phyloP scores from a whole-genome alignment of 345 rosid genomes.

The Heritiera littoralis region DNA sequence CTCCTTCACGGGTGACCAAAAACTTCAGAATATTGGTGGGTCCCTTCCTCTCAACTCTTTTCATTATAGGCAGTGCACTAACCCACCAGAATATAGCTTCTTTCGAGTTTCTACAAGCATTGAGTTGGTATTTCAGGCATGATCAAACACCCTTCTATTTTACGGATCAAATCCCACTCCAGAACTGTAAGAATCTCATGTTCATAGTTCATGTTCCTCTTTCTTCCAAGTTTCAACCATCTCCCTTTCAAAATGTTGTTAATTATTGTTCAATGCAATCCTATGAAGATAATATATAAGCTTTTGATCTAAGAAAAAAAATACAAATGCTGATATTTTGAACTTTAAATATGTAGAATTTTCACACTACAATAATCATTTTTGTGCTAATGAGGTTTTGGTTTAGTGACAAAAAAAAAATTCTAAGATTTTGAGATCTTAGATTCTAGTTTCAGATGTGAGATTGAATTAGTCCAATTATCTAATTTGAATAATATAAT shows the following conservation, averaged over 20 bases:
- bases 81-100: background rate
- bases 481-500: no score
- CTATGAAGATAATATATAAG: background rate
- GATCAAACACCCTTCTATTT: background rate
- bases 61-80: background rate
- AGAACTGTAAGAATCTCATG: background rate
- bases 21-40: background rate
- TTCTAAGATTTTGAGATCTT: no score
- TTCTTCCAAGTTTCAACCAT: background rate
- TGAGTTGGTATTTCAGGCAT: background rate
- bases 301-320: no score
- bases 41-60: background rate
- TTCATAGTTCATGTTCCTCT: background rate
- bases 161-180: background rate
- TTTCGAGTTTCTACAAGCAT: background rate
- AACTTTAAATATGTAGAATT: no score
- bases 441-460: no score
- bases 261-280: background rate
- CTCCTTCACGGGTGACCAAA: conserved; percentile 46
- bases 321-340: no score
- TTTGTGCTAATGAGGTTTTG: no score
- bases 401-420: no score
- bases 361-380: background rate
- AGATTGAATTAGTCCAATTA: no score
- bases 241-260: background rate